Evolutionary conservation across 129 eudicot species (phyloP), one percentile per base, ranked within the genome.

Genomic region (Lonicera japonica): DNA sequence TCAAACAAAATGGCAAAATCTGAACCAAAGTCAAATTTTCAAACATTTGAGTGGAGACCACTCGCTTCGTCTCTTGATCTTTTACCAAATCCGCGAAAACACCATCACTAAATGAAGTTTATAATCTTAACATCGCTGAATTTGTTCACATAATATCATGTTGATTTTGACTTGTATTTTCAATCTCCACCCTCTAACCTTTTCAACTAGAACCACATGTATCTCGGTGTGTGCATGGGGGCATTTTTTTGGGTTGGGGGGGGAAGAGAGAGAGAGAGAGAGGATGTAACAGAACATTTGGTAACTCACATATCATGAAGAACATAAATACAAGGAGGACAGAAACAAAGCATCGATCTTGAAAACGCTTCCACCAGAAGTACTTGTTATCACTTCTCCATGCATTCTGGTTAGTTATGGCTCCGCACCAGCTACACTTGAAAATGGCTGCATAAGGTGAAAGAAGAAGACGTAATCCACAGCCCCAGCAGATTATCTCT

Each of bases 371-470:
- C 81, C 79, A 92, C 73, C 76, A 64, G 29, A 82, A 85, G 77
- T 80, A 63, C 61, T 80, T 73, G 41, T 81, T 69, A 64, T 84
- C 88, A 46, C 41, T 21, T 80, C 77, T 82, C 48, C 69, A 61
- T 23, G 80, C 79, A 48, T 85, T 80, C 68, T 78, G 86, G 54
- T 85, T 80, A 58, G 95, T 92, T 73, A 88, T 82, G 54, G 99
- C 96, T 66, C 99, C 99, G 79, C 99, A 92, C 99, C 99, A 92
- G 54, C 91, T 87, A 34, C 99, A 92, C 66, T 78, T 88, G 69
- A 85, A 92, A 67, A 81, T 55, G 25, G 99, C 84, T 58, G 92
- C 85, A 74, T 80, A 68, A 48, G 95, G 83, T 63, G 96, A 72
- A 66, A 92, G 80, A 64, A 80, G 71, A 29, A 92, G 85, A 41